phyloP scores from a whole-genome alignment of 495 filamentous ascomycete species.

The Hypoxylon trugodes region DNA sequence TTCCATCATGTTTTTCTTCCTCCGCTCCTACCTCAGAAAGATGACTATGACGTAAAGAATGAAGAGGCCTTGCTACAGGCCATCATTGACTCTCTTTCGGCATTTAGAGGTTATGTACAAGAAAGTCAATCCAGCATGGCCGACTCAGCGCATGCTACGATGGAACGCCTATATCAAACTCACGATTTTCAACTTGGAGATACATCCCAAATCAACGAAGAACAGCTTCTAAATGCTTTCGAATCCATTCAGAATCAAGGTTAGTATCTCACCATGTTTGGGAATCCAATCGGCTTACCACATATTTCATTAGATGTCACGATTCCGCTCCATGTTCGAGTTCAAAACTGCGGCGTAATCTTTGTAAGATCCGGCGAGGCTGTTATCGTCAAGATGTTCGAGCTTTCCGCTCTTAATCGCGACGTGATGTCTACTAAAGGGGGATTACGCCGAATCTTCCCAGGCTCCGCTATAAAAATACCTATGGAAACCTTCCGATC shows the following conservation, averaged over 20 bases:
- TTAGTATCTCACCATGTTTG: slow-evolving; percentile 1
- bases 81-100: slow-evolving; percentile 34
- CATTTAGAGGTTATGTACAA: slow-evolving; percentile 37
- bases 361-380: slow-evolving; percentile 45
- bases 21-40: slow-evolving; percentile 60
- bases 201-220: background rate
- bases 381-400: slow-evolving; percentile 63
- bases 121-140: background rate
- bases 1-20: slow-evolving; percentile 70
- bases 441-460: slow-evolving; percentile 63
- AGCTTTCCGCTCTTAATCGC: slow-evolving; percentile 60
- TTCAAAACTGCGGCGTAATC: slow-evolving; percentile 68
- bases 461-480: slow-evolving; percentile 57
- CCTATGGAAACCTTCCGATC: slow-evolving; percentile 44
- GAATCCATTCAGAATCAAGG: slow-evolving; percentile 2
- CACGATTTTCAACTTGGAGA: slow-evolving; percentile 19
- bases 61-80: slow-evolving; percentile 33
- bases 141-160: slow-evolving; percentile 19
- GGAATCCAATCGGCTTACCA: background rate
- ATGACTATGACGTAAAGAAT: slow-evolving; percentile 46
- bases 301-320: slow-evolving; percentile 20
- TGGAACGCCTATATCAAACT: slow-evolving; percentile 29
- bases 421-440: slow-evolving; percentile 59
- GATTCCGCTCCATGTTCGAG: slow-evolving; percentile 56
- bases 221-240: slow-evolving; percentile 13